phyloP scores from a whole-genome alignment of 108 stramenopile genomes.

The Discostella stelligeroides region DNA sequence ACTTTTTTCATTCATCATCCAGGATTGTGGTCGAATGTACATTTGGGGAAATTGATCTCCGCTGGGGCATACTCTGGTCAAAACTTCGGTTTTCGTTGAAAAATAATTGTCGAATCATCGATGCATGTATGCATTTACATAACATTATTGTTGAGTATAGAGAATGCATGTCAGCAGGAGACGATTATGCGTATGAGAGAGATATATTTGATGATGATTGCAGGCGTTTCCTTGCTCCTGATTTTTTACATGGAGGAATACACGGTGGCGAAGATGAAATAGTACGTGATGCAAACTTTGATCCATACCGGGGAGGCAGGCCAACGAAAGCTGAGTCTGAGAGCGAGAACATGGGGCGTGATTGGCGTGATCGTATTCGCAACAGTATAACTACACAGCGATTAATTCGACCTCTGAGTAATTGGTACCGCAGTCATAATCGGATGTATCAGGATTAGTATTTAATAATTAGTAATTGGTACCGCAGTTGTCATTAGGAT shows the following conservation, averaged over 20 bases:
- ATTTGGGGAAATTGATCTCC: constrained; percentile 30
- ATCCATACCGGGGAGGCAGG: background rate
- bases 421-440: constrained; percentile 7
- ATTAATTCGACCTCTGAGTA: background rate
- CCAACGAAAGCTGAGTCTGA: background rate
- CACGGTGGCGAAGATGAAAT: background rate
- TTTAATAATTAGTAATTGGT: background rate
- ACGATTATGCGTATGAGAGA: background rate
- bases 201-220: constrained; percentile 15
- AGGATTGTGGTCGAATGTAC: too few relatives aligned
- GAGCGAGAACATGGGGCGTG: background rate
- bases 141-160: constrained; percentile 25
- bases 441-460: background rate
- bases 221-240: background rate
- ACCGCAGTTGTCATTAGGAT: too few relatives aligned
- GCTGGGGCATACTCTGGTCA: constrained; percentile 46
- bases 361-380: constrained; percentile 1
- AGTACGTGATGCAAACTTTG: background rate
- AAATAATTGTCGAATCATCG: constrained; percentile 16
- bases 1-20: too few relatives aligned
- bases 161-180: background rate
- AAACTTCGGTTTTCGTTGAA: constrained; percentile 16
- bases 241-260: background rate
- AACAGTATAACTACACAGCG: background rate
- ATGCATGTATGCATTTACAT: constrained; percentile 28